These are phyloP conservation scores for Zopfochytrium polystomum DNA, from an alignment of 371 early-diverging fungal genomes.

Conservation along the genomic window DNA sequence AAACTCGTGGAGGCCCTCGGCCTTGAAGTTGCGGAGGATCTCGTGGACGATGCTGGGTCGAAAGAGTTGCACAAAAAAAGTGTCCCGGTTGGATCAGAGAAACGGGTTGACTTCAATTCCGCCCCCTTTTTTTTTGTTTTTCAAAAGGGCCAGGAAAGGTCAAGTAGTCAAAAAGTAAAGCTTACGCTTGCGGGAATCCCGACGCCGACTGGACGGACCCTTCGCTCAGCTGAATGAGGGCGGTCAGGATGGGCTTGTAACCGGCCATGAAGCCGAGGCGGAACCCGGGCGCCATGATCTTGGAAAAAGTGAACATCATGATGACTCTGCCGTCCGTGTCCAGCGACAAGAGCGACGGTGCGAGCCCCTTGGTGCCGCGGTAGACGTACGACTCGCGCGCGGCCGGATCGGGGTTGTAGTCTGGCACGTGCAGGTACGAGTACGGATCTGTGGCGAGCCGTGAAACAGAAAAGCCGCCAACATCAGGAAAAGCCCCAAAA, in stretches of 20 bases:
- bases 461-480: not conserved
- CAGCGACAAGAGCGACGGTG: conserved; percentile 12
- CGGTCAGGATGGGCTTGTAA: not conserved
- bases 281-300: conserved; percentile 13
- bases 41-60: too few relatives aligned
- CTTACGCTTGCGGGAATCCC: conserved; percentile 17
- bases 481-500: conserved; percentile 1
- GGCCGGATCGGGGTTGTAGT: not conserved
- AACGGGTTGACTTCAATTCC: too few relatives aligned
- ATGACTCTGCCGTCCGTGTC: conserved; percentile 21
- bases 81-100: too few relatives aligned
- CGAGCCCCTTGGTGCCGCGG: conserved; percentile 3
- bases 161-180: not conserved
- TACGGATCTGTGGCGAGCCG: conserved; percentile 5
- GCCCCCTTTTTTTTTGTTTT: too few relatives aligned
- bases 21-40: too few relatives aligned
- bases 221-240: conserved; percentile 4
- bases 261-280: conserved; percentile 13
- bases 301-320: conserved; percentile 17
- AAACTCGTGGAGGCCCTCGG: conserved; percentile 6
- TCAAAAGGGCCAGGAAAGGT: too few relatives aligned
- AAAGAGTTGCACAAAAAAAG: conserved; percentile 13
- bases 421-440: conserved; percentile 7
- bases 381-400: conserved; percentile 8
- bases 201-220: not conserved